Evolutionary conservation across 2,329 filamentous ascomycete genomes (phyloP).

Genomic region (Aspergillus clavatus): DNA sequence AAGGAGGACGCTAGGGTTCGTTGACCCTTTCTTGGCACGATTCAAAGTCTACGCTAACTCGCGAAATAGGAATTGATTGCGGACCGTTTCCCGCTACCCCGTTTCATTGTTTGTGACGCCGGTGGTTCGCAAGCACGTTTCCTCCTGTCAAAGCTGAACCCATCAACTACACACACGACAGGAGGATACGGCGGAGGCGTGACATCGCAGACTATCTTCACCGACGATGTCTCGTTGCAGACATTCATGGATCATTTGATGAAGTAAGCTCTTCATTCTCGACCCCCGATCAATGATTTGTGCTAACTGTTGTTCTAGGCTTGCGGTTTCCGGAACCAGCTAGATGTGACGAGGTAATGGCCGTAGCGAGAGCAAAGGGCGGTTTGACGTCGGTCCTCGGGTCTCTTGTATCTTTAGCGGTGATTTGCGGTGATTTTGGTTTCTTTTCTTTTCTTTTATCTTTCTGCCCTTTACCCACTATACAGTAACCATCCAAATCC

Average conservation of each 20-base stretch:
- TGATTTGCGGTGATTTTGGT: constrained; percentile 35
- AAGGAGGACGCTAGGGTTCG: constrained; percentile 93
- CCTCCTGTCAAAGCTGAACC: constrained; percentile 93
- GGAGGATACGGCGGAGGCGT: constrained; percentile 86
- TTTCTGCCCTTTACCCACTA: constrained; percentile 17
- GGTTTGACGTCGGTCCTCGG: constrained; percentile 27
- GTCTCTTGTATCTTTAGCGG: constrained; percentile 42
- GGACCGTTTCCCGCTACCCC: constrained; percentile 94
- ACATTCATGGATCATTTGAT: constrained; percentile 99
- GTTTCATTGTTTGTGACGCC: constrained; percentile 98
- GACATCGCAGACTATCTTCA: constrained; percentile 96
- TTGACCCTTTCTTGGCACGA: constrained; percentile 12
- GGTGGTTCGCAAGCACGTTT: constrained; percentile 97
- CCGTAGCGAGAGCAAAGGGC: constrained; percentile 31
- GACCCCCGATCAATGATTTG: background rate
- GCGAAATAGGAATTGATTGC: constrained; percentile 79
- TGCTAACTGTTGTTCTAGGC: constrained; percentile 35
- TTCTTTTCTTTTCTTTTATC: constrained; percentile 16
- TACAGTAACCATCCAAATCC: constrained; percentile 30
- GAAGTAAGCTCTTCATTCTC: constrained; percentile 63
- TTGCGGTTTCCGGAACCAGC: constrained; percentile 49
- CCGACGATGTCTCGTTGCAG: constrained; percentile 94
- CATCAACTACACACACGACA: constrained; percentile 91
- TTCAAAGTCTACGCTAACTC: constrained; percentile 3
- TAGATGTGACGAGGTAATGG: constrained; percentile 34